Percentiles rank a stretch among this genome's conserved stretches.
Evolutionary conservation across 2,329 filamentous ascomycete species (phyloP).

Genomic region (Amauroascus niger): DNA sequence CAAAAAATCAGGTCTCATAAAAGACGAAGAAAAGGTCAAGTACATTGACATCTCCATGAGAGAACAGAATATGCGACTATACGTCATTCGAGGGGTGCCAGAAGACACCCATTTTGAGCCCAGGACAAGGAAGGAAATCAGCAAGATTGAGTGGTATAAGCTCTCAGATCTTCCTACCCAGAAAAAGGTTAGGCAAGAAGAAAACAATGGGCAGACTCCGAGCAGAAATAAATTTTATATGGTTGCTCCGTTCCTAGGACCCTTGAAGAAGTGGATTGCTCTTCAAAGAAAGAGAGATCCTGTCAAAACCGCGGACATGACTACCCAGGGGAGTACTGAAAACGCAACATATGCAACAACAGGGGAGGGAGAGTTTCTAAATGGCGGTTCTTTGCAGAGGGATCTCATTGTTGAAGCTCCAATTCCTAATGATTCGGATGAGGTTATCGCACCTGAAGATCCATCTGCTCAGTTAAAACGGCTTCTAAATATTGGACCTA

Average conservation of each 20-base stretch:
- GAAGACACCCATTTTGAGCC: constrained; percentile 83
- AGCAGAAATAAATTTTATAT: constrained; percentile 85
- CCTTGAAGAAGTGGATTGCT: constrained; percentile 82
- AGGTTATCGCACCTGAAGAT: constrained; percentile 34
- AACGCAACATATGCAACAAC: constrained; percentile 15
- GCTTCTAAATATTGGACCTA: constrained; percentile 34
- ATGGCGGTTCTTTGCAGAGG: constrained; percentile 17
- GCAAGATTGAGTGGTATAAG: constrained; percentile 91
- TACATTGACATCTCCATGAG: constrained; percentile 82
- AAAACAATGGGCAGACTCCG: constrained; percentile 21
- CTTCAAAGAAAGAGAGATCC: constrained; percentile 67
- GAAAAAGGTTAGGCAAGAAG: constrained; percentile 59
- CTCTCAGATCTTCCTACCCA: constrained; percentile 78
- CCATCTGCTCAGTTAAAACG: constrained; percentile 45
- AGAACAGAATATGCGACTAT: constrained; percentile 86
- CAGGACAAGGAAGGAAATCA: constrained; percentile 90
- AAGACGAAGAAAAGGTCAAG: constrained; percentile 61
- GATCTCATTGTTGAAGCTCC: constrained; percentile 18
- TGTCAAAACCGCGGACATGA: constrained; percentile 34
- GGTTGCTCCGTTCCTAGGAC: constrained; percentile 84
- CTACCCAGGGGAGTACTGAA: constrained; percentile 32
- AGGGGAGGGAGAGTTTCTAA: constrained; percentile 18
- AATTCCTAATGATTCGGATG: constrained; percentile 34
- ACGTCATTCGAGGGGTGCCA: constrained; percentile 80
- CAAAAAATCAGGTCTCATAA: constrained; percentile 62